Evolutionary conservation across 179 eudicot species (phyloP).

Genomic region (Drosera spatulata): DNA sequence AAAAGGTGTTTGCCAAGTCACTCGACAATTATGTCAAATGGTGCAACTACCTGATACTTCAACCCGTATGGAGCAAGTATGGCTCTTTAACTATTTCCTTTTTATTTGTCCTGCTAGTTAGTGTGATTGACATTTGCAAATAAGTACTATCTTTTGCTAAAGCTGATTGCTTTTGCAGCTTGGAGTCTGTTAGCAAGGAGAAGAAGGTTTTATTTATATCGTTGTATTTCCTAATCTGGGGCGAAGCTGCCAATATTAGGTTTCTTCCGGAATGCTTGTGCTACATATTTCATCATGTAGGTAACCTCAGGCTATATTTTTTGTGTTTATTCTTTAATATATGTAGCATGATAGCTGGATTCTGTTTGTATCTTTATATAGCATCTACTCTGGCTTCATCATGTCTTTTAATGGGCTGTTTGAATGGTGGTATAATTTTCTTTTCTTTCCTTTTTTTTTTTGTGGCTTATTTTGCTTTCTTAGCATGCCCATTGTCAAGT

Average conservation of each 20-base stretch:
- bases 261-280: conserved; percentile 99
- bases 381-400: too few relatives aligned
- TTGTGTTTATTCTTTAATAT: background rate
- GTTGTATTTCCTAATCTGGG: conserved; percentile 90
- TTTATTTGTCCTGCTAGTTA: too few relatives aligned
- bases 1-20: conserved; percentile 71
- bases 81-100: conserved; percentile 3
- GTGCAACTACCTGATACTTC: conserved; percentile 79
- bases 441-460: too few relatives aligned
- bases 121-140: too few relatives aligned
- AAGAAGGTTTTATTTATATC: conserved; percentile 71
- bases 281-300: conserved; percentile 98
- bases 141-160: too few relatives aligned
- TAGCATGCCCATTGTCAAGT: too few relatives aligned
- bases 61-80: conserved; percentile 92
- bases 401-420: too few relatives aligned
- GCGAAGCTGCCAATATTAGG: conserved; percentile 90
- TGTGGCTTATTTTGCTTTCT: too few relatives aligned
- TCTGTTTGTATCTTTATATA: too few relatives aligned
- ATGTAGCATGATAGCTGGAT: too few relatives aligned
- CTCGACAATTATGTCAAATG: conserved; percentile 94
- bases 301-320: conserved; percentile 7
- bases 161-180: conserved; percentile 36
- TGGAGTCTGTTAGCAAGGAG: conserved; percentile 82
- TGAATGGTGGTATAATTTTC: too few relatives aligned